Percentiles rank a stretch among this genome's conserved stretches.
Evolutionary conservation across 140 eudicot species (phyloP).

Genomic region (Flaveria floridana): DNA sequence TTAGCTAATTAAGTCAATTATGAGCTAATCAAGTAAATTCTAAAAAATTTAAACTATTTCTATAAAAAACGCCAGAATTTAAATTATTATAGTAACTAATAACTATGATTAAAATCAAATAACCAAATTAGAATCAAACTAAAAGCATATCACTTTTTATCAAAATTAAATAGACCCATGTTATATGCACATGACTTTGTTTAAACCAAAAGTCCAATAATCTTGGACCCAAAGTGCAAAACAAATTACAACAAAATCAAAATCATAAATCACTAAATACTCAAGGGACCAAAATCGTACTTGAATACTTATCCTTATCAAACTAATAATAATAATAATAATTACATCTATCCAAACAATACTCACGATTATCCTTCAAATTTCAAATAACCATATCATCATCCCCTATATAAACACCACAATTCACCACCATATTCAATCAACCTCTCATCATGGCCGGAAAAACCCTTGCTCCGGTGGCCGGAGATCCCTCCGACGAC

Average conservation of each 20-base stretch:
- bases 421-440: not conserved
- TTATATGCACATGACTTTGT: not conserved
- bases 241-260: not conserved
- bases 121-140: not conserved
- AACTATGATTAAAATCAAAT: not conserved
- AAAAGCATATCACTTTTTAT: not conserved
- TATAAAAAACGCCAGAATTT: not conserved
- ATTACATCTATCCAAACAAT: constrained; percentile 16
- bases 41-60: not conserved
- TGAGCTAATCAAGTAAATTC: not conserved
- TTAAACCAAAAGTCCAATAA: not conserved
- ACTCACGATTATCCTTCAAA: not conserved
- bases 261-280: not conserved
- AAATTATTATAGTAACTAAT: not conserved
- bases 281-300: not conserved
- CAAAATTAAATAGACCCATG: not conserved
- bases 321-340: not conserved
- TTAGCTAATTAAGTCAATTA: not conserved
- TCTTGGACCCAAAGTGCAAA: not conserved
- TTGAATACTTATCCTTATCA: constrained; percentile 15
- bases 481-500: constrained; percentile 3
- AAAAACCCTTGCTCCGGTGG: not conserved
- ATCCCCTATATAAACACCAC: constrained; percentile 2
- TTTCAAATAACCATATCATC: not conserved
- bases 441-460: constrained; percentile 25